A percentile compares a stretch with the other conserved stretches of the same genome.
These are phyloP conservation scores for Globisporangium orthogonon DNA, from an alignment of 352 stramenopile genomes.

Conservation along the genomic window DNA sequence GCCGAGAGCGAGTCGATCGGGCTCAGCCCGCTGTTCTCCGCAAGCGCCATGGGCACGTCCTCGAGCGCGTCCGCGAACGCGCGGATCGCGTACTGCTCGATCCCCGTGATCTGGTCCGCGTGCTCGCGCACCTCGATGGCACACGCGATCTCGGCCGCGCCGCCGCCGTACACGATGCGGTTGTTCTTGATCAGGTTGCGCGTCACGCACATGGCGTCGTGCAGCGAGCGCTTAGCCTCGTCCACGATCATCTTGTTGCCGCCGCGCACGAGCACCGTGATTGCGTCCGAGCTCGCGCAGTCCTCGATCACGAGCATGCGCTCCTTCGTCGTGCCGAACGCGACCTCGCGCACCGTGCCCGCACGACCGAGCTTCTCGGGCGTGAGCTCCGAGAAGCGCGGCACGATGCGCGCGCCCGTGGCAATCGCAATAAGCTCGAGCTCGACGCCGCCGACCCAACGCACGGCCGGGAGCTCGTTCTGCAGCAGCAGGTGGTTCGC, in stretches of 20 bases:
- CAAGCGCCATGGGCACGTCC: slow-evolving; percentile 98
- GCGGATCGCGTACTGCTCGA: slow-evolving; percentile 97
- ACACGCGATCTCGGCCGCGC: slow-evolving; percentile 96
- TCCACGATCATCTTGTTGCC: slow-evolving; percentile 99
- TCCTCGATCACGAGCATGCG: slow-evolving; percentile 99
- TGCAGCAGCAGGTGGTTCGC: slow-evolving; percentile 98
- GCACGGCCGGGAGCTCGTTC: slow-evolving; percentile 95
- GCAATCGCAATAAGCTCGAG: slow-evolving; percentile 99
- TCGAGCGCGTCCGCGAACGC: slow-evolving; percentile 98
- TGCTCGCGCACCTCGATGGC: slow-evolving; percentile 92
- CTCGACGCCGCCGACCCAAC: slow-evolving; percentile 99
- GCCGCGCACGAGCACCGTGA: slow-evolving; percentile 97
- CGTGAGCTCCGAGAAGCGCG: slow-evolving; percentile 96
- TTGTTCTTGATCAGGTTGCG: slow-evolving; percentile 99
- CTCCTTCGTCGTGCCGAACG: slow-evolving; percentile 97
- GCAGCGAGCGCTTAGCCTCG: slow-evolving; percentile 98
- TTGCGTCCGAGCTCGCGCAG: slow-evolving; percentile 96
- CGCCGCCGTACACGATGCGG: slow-evolving; percentile 98
- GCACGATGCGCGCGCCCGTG: slow-evolving; percentile 97
- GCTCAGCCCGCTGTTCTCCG: slow-evolving; percentile 97
- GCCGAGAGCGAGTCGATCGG: slow-evolving; percentile 97
- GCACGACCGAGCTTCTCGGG: slow-evolving; percentile 95
- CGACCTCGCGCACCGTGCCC: slow-evolving; percentile 93
- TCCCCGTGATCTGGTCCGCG: slow-evolving; percentile 78
- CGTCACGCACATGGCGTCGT: slow-evolving; percentile 99